Evolutionary conservation across 2,329 filamentous ascomycete genomes (phyloP), one percentile per base, ranked within the genome.

Genomic region (Aspergillus uvarum): DNA sequence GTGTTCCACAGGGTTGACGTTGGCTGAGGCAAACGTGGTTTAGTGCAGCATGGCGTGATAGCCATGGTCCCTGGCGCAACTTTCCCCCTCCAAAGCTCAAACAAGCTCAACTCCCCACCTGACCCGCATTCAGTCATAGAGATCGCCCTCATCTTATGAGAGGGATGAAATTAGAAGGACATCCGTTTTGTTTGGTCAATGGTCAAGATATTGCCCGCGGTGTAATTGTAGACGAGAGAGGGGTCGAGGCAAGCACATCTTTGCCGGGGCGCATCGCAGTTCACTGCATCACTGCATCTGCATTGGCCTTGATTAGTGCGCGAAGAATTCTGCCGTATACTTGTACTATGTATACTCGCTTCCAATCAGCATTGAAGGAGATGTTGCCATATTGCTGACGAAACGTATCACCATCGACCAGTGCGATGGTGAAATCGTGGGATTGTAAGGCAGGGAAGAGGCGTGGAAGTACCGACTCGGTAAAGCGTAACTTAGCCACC

Each of bases 21-120:
- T 21, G 24, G 8, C 29, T 38, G 54, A 24, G 50, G 50, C 22
- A 35, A 19, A 31, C 19, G 24, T 32, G 38, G 26, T 44, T 12
- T 50, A 22, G 22, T 16, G 54, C 59, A 59, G 59, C 54, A 72
- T 72, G 64, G 64, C 70, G 70, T 70, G 66, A 65, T 70, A 65
- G 59, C 47, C 38, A 48, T 60, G 54, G 49, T 47, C 47, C 38
- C 52, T 64, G 22, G 60, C 62, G 57, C 62, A 62, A 64, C 62
- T 21, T 47, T 19, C 14, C 32, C 48, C 42, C 38, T 38, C 47
- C 29, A 22, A 51, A 51, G 22, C 48, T 51, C 19, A 29, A 44
- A 21, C 48, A 44, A 58, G 55, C 38, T 32, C 24, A 29, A 14
- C 22, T 31, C 21, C 38, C 21, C 31, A n/a, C 47, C 12, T n/a